Evolutionary conservation across 2,329 filamentous ascomycete species (phyloP), one percentile per base, ranked within the genome.

Genomic region (Talaromyces pinophilus): DNA sequence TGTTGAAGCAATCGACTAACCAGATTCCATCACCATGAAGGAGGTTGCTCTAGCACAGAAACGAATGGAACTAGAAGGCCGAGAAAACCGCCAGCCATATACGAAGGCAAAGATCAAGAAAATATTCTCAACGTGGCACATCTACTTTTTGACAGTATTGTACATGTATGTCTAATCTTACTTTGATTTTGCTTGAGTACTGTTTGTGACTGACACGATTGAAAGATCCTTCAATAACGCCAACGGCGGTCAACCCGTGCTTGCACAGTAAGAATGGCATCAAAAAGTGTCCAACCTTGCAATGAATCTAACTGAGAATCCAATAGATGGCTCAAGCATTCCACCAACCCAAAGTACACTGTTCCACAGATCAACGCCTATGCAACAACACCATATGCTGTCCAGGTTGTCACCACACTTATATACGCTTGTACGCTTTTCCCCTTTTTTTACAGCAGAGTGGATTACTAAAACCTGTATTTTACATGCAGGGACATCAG

Each of bases 41-140:
- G 82, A 86, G 68, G 75, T 84, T 1, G 74, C 74, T 2, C 74
- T 85, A 5, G 80, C 82, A 0, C 77, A 80, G 63, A 81, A 81
- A 68, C 75, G 84, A 30, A 86, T 86, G 83, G 69, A 81, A 67
- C 71, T 82, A 4, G 83, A 85, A 73, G 82, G 83, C 19, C 75
- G 84, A 11, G 74, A 80, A 67, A 73, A 78, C 25, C 73, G 82
- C 62, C 73, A 77, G 54, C 81, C 82, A 0, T 84, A 83, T 69
- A 84, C 82, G 0, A 78, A 76, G 62, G 72, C 76, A 2, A 89
- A 88, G 75, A 71, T 90, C 46, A 82, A 81, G 74, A 85, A 84
- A 70, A 89, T 90, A 19, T 85, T 90, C 65, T 80, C 81, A 0
- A 85, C 84, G 5, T 90, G 88, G 88, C 88, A 88, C 68, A 85